Conservation (phyloP, 768 basidiomycete species). For the Hericium erinaceus region DNA sequence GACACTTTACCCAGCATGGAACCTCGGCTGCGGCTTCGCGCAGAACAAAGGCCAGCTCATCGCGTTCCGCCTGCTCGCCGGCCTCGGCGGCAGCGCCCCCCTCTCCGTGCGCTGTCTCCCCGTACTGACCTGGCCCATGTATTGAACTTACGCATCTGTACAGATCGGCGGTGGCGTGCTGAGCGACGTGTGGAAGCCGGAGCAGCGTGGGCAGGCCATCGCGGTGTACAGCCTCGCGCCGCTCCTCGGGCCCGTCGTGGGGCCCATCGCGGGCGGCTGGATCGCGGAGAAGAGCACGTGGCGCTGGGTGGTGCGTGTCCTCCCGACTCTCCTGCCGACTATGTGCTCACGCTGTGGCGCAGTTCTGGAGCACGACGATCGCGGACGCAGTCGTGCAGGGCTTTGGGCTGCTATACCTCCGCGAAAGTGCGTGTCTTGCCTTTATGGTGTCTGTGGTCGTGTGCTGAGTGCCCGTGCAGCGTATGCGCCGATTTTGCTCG, state of each 20-base stretch:
- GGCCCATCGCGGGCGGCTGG: slow-evolving; percentile 58
- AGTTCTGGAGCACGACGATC: slow-evolving; percentile 22
- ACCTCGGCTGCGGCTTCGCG: slow-evolving; percentile 49
- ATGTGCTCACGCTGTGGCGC: background rate
- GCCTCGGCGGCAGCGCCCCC: slow-evolving; percentile 67
- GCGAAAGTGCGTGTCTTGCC: slow-evolving; percentile 46
- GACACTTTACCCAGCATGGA: slow-evolving; percentile 36
- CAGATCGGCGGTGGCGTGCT: slow-evolving; percentile 57
- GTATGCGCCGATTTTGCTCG: slow-evolving; percentile 26
- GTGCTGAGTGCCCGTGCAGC: slow-evolving; percentile 1
- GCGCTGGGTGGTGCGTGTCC: slow-evolving; percentile 52
- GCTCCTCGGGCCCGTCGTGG: slow-evolving; percentile 55
- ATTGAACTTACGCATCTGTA: background rate
- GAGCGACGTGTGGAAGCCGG: slow-evolving; percentile 51
- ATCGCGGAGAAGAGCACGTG: slow-evolving; percentile 57
- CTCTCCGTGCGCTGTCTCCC: slow-evolving; percentile 17
- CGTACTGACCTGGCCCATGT: no score
- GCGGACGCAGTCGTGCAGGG: slow-evolving; percentile 45
- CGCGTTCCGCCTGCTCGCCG: slow-evolving; percentile 45
- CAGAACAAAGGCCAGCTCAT: slow-evolving; percentile 29
- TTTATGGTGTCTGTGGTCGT: slow-evolving; percentile 27
- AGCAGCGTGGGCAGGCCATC: slow-evolving; percentile 57
- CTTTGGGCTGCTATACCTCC: slow-evolving; percentile 45
- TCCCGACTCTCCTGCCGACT: background rate
- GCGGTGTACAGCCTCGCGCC: slow-evolving; percentile 60